Conservation (phyloP, 2,329 filamentous ascomycete genomes). For the Emergomyces pasteurianus region DNA sequence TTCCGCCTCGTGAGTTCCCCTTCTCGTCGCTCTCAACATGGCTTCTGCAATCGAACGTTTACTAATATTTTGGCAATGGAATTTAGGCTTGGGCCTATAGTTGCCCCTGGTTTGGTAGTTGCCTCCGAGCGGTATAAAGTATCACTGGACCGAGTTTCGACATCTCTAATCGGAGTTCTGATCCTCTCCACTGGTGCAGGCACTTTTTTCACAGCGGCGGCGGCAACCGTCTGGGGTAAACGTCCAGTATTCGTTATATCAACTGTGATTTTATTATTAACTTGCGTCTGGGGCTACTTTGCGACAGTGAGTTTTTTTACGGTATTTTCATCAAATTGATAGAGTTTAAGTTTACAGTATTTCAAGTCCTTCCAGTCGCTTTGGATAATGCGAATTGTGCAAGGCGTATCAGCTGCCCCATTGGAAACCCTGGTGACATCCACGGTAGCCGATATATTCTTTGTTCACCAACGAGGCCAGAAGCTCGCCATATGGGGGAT, state of each 20-base stretch:
- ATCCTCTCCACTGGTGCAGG: slow-evolving; percentile 31
- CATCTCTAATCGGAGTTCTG: slow-evolving; percentile 21
- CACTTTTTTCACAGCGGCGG: slow-evolving; percentile 32
- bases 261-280: slow-evolving; percentile 22
- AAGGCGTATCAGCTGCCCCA: slow-evolving; percentile 9
- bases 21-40: not conserved
- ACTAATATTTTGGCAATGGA: not conserved
- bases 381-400: slow-evolving; percentile 19
- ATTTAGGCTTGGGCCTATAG: slow-evolving; percentile 29
- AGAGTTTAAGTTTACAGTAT: not conserved
- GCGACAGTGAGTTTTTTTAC: slow-evolving; percentile 14
- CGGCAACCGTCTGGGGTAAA: slow-evolving; percentile 26
- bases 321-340: not conserved
- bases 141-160: slow-evolving; percentile 26
- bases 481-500: slow-evolving; percentile 14
- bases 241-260: slow-evolving; percentile 29
- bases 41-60: not conserved
- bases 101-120: slow-evolving; percentile 27
- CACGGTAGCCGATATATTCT: slow-evolving; percentile 12
- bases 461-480: slow-evolving; percentile 10
- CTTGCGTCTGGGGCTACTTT: slow-evolving; percentile 31
- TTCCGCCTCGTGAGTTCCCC: slow-evolving; percentile 13
- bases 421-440: slow-evolving; percentile 12
- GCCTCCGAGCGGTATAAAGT: slow-evolving; percentile 26
- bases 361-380: slow-evolving; percentile 26